phyloP scores from a whole-genome alignment of 208 protist species.

The Porcisia hertigi region DNA sequence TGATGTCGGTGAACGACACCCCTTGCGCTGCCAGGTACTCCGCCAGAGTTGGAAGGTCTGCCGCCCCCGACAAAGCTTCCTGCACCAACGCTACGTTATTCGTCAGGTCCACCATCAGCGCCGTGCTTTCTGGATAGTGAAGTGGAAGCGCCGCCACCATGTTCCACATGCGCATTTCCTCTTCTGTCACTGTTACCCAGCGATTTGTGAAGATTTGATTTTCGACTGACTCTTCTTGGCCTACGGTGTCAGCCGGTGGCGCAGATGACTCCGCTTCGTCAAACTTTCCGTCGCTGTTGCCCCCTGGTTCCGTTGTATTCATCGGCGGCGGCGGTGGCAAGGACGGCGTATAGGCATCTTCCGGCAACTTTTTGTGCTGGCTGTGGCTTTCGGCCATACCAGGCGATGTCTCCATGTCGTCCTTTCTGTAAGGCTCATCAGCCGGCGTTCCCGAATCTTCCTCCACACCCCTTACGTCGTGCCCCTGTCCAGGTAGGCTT shows the following conservation, averaged over 20 bases:
- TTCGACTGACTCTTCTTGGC: slow-evolving; percentile 28
- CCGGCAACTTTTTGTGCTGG: background rate
- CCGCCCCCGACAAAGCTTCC: slow-evolving; percentile 14
- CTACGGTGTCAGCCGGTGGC: slow-evolving; percentile 7
- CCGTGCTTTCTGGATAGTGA: slow-evolving; percentile 49
- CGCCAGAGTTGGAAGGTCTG: slow-evolving; percentile 48
- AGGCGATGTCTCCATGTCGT: slow-evolving; percentile 7
- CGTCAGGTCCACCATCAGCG: slow-evolving; percentile 37
- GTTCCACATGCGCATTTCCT: slow-evolving; percentile 71
- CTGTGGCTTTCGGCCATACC: background rate
- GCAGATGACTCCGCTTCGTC: slow-evolving; percentile 3
- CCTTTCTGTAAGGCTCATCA: slow-evolving; percentile 1
- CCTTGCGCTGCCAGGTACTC: slow-evolving; percentile 40
- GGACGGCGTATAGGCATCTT: background rate
- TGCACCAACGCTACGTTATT: slow-evolving; percentile 27
- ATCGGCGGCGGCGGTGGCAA: background rate
- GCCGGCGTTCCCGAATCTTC: background rate
- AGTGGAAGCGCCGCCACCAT: slow-evolving; percentile 51
- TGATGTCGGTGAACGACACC: slow-evolving; percentile 44
- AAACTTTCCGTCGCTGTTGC: slow-evolving; percentile 7
- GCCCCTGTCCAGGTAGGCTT: background rate
- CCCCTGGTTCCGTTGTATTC: slow-evolving; percentile 9
- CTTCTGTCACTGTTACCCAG: slow-evolving; percentile 61
- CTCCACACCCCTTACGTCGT: background rate
- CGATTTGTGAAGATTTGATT: slow-evolving; percentile 59